A percentile compares a stretch with the other conserved stretches of the same genome.
Conservation (phyloP, 140 eudicot species). For the Stevia rebaudiana region DNA sequence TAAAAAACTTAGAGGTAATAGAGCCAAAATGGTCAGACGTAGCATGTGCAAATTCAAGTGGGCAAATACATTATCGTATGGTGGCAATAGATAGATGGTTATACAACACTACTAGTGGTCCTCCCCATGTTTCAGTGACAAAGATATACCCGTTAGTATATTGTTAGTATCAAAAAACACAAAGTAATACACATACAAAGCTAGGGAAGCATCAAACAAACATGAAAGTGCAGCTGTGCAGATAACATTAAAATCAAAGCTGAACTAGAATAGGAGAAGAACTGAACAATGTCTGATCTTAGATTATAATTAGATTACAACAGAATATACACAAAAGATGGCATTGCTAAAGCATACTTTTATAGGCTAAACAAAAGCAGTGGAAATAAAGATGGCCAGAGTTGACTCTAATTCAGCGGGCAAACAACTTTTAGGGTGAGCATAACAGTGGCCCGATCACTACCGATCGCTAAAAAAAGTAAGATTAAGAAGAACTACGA, state of each 20-base stretch:
- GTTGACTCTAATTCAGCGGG: not conserved
- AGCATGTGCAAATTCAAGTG: not conserved
- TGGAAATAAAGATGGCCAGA: not conserved
- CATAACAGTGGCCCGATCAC: not conserved
- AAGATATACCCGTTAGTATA: not conserved
- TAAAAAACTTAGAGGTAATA: not conserved
- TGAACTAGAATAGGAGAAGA: not conserved
- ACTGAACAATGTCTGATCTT: not conserved
- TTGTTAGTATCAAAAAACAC: no score
- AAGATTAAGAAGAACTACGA: not conserved
- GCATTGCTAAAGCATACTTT: constrained; percentile 1
- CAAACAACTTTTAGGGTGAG: not conserved
- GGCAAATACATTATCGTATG: not conserved
- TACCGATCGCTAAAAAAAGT: not conserved
- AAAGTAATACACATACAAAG: not conserved
- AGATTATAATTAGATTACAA: not conserved
- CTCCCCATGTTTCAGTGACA: not conserved
- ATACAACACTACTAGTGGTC: not conserved
- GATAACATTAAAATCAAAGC: not conserved
- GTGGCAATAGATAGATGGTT: not conserved
- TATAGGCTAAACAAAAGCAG: not conserved
- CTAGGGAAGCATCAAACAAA: not conserved
- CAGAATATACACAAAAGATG: not conserved
- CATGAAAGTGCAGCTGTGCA: not conserved
- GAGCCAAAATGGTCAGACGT: not conserved